Conservation (phyloP, 2,329 filamentous ascomycete genomes). For the Arachnopeziza araneosa region DNA sequence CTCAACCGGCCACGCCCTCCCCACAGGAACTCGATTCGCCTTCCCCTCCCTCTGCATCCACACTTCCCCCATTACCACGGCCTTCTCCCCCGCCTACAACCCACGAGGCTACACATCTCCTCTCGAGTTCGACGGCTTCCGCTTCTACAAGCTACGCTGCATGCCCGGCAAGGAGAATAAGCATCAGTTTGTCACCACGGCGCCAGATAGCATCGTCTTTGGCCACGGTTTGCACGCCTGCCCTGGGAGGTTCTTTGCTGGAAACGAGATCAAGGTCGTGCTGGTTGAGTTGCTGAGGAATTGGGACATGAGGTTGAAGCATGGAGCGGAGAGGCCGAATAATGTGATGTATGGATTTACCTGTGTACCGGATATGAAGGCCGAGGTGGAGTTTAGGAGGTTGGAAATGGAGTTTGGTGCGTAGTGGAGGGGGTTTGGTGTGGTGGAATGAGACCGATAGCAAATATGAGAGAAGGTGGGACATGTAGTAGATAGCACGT, state of each 20-base stretch:
- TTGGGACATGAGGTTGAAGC: not conserved
- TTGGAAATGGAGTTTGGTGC: not conserved
- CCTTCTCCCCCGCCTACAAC: not conserved
- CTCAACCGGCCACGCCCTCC: not conserved
- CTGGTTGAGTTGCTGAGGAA: constrained; percentile 8
- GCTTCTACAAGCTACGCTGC: constrained; percentile 17
- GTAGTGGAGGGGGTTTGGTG: no score
- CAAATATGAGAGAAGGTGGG: no score
- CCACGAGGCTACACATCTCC: not conserved
- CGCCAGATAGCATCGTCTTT: constrained; percentile 20
- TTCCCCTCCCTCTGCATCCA: not conserved
- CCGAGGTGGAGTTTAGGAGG: not conserved
- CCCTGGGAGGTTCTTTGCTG: constrained; percentile 37
- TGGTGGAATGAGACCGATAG: no score
- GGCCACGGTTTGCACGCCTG: constrained; percentile 39
- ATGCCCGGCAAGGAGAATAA: constrained; percentile 19
- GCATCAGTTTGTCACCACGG: constrained; percentile 34
- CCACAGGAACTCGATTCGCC: not conserved
- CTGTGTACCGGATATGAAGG: not conserved
- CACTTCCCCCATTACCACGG: not conserved
- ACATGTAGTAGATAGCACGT: no score
- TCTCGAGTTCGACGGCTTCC: constrained; percentile 8
- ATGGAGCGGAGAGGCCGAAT: not conserved
- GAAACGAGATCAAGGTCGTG: constrained; percentile 35
- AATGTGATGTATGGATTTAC: not conserved